Evolutionary conservation across 2,329 filamentous ascomycete genomes (phyloP).

Genomic region (Chaetomiaceae sp.): DNA sequence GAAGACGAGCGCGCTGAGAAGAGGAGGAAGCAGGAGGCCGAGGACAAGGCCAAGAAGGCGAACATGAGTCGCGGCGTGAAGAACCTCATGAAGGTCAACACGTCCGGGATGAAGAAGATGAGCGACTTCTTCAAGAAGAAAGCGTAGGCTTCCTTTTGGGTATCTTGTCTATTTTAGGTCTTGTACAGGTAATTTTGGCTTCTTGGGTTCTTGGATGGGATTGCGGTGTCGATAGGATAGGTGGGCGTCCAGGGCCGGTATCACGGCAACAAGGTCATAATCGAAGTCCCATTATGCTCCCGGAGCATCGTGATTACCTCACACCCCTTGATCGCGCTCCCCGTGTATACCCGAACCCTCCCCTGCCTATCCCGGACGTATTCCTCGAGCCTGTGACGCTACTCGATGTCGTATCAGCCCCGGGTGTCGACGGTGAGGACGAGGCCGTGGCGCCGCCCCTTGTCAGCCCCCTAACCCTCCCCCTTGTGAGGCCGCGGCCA

Average conservation of each 20-base stretch:
- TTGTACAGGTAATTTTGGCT: too few species aligned
- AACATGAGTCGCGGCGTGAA: slow-evolving; percentile 69
- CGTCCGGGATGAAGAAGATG: slow-evolving; percentile 92
- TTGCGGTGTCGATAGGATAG: too few species aligned
- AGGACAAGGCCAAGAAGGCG: slow-evolving; percentile 78
- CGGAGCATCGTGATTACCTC: neutral
- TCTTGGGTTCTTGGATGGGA: too few species aligned
- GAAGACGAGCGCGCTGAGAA: slow-evolving; percentile 67
- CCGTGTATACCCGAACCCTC: slow-evolving; percentile 43
- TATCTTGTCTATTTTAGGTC: slow-evolving; percentile 28
- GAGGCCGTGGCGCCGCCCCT: slow-evolving; percentile 11
- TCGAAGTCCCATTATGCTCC: neutral
- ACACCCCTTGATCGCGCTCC: slow-evolving; percentile 47
- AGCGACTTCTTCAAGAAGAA: slow-evolving; percentile 87
- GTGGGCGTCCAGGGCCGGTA: slow-evolving; percentile 5
- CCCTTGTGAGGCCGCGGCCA: slow-evolving; percentile 19
- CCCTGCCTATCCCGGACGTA: slow-evolving; percentile 40
- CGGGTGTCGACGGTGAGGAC: slow-evolving; percentile 18
- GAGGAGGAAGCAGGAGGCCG: slow-evolving; percentile 80
- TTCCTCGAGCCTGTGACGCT: slow-evolving; percentile 32
- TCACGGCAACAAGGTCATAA: neutral
- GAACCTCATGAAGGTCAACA: slow-evolving; percentile 85
- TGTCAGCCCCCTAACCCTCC: slow-evolving; percentile 16
- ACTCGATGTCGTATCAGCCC: slow-evolving; percentile 26
- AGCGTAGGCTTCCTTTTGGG: slow-evolving; percentile 23